Percentiles rank a stretch among this genome's conserved stretches.
Evolutionary conservation across 2,329 filamentous ascomycete species (phyloP).

Genomic region (Pseudogymnoascus destructans): DNA sequence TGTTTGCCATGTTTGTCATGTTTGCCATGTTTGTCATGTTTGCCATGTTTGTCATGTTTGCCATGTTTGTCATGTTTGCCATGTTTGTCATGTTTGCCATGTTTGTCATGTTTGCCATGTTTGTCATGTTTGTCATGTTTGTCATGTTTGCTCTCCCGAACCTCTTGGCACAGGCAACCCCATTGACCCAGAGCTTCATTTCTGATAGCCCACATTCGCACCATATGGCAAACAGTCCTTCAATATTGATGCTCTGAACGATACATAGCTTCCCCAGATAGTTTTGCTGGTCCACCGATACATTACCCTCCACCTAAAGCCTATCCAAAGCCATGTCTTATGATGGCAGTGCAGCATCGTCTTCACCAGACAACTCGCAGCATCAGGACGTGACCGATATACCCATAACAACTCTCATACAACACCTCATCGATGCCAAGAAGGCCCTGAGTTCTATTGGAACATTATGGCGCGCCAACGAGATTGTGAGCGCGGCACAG

Average conservation of each 20-base stretch:
- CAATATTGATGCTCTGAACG: neutral
- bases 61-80: too few species aligned
- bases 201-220: neutral
- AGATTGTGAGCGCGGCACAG: slow-evolving; percentile 67
- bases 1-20: too few species aligned
- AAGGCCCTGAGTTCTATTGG: slow-evolving; percentile 73
- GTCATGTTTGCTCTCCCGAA: neutral
- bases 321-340: neutral
- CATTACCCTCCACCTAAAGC: neutral
- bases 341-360: slow-evolving; percentile 14
- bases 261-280: neutral
- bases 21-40: too few species aligned
- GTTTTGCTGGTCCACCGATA: neutral
- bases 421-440: slow-evolving; percentile 76
- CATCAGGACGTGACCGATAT: slow-evolving; percentile 17
- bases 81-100: too few species aligned
- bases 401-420: slow-evolving; percentile 64
- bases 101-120: too few species aligned
- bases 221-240: neutral
- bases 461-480: slow-evolving; percentile 73
- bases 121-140: too few species aligned
- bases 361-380: slow-evolving; percentile 14
- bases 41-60: too few species aligned
- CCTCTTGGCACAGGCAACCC: neutral
- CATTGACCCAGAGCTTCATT: neutral